Evolutionary conservation across 441 rosid genomes (phyloP).

Genomic region (Pelargonium citronellum): DNA sequence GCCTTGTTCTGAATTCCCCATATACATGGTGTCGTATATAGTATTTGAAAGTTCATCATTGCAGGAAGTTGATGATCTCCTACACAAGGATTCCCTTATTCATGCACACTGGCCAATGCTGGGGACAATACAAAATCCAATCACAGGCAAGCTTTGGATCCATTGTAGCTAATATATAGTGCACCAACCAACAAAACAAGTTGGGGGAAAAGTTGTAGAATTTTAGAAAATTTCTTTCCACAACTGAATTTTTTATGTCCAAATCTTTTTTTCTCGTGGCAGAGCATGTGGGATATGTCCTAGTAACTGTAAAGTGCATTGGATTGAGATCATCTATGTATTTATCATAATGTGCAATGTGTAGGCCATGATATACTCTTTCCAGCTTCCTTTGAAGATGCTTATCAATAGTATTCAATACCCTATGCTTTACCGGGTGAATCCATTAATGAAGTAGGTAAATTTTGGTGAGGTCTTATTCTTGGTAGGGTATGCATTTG

Average conservation of each 20-base stretch:
- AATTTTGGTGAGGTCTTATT: constrained; percentile 9
- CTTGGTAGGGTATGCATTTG: constrained; percentile 1
- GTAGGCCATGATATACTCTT: background rate
- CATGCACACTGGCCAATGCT: background rate
- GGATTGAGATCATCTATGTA: background rate
- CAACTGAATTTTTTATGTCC: background rate
- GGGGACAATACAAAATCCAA: background rate
- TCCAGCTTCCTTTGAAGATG: background rate
- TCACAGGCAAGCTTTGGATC: background rate
- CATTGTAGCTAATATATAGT: constrained; percentile 3
- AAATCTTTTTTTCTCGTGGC: background rate
- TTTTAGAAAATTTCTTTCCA: background rate
- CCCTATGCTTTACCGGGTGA: background rate
- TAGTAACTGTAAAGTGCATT: constrained; percentile 1
- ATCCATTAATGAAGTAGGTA: constrained; percentile 8
- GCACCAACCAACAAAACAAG: constrained; percentile 1
- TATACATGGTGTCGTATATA: background rate
- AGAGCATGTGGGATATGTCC: background rate
- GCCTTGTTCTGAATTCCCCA: background rate
- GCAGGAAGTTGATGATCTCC: background rate
- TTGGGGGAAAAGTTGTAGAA: background rate
- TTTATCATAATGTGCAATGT: background rate
- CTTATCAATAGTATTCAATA: background rate
- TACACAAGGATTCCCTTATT: background rate
- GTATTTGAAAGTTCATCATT: background rate